Conservation (phyloP, 306 rosid genomes). For the Sphenostylis stenocarpa region DNA sequence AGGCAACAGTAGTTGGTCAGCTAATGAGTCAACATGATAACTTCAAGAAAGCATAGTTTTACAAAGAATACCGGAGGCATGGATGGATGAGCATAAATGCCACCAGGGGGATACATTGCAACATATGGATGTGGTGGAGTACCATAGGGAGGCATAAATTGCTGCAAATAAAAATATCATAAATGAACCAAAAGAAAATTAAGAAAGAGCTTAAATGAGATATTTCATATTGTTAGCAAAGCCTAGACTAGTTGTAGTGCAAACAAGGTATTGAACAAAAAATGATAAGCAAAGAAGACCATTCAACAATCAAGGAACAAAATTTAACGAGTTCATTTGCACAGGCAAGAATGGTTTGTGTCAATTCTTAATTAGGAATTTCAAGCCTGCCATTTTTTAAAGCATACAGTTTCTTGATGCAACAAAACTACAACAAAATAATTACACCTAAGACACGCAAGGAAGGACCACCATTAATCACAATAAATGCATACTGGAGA, state of each 20-base stretch:
- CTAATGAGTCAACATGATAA: slow-evolving; percentile 27
- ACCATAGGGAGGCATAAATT: slow-evolving; percentile 96
- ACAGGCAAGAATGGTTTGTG: background rate
- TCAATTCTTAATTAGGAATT: background rate
- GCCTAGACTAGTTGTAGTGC: background rate
- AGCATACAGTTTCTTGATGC: background rate
- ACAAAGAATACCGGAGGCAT: slow-evolving; percentile 82
- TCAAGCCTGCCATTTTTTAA: background rate
- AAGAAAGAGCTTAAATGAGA: slow-evolving; percentile 12
- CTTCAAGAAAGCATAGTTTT: slow-evolving; percentile 31
- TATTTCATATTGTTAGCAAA: background rate
- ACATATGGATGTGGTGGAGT: slow-evolving; percentile 97
- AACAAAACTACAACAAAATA: slow-evolving; percentile 10
- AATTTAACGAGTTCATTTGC: slow-evolving; percentile 3
- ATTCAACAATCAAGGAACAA: background rate
- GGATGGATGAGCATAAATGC: slow-evolving; percentile 98
- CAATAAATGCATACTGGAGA: background rate
- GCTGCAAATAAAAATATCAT: slow-evolving; percentile 61
- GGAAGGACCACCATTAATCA: slow-evolving; percentile 15
- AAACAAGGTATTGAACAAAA: slow-evolving; percentile 14
- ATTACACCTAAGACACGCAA: background rate
- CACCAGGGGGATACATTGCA: slow-evolving; percentile 99
- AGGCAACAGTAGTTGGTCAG: slow-evolving; percentile 20
- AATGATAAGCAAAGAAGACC: slow-evolving; percentile 16
- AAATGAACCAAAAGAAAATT: slow-evolving; percentile 15